Conservation (phyloP, 2,329 filamentous ascomycete species). For the Epichloe gansuensis region DNA sequence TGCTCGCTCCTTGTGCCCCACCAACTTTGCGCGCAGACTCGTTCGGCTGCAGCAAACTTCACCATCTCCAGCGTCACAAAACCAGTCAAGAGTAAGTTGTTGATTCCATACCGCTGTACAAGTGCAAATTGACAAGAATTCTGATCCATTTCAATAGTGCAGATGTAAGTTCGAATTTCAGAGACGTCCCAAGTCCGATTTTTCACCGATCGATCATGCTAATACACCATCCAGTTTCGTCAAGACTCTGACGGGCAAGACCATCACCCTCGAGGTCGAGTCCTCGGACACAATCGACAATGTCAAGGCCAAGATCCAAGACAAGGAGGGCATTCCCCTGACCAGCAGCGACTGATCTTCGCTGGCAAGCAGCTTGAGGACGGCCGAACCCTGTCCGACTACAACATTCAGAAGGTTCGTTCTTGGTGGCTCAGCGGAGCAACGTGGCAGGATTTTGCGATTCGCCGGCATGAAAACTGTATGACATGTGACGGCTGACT, state of each 20-base stretch:
- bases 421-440: neutral
- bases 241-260: slow-evolving; percentile 99
- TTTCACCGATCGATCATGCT: slow-evolving; percentile 13
- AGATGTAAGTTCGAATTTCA: slow-evolving; percentile 58
- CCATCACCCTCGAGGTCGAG: slow-evolving; percentile 99
- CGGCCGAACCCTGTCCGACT: slow-evolving; percentile 90
- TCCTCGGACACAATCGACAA: slow-evolving; percentile 99
- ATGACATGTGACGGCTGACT: neutral
- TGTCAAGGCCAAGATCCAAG: slow-evolving; percentile 99
- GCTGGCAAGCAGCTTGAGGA: slow-evolving; percentile 99
- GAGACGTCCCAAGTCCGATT: slow-evolving; percentile 4
- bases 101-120: neutral
- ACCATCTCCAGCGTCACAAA: slow-evolving; percentile 35
- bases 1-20: slow-evolving; percentile 25
- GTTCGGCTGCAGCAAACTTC: slow-evolving; percentile 21
- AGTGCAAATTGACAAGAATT: slow-evolving; percentile 11
- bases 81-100: slow-evolving; percentile 48
- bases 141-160: slow-evolving; percentile 55
- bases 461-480: neutral
- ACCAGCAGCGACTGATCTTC: slow-evolving; percentile 98
- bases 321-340: slow-evolving; percentile 97
- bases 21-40: slow-evolving; percentile 31
- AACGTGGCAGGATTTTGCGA: neutral
- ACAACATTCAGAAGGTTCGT: slow-evolving; percentile 98
- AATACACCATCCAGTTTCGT: slow-evolving; percentile 63